Conservation (phyloP, 1,284 basidiomycete species). For the Fereydounia khargensis region DNA sequence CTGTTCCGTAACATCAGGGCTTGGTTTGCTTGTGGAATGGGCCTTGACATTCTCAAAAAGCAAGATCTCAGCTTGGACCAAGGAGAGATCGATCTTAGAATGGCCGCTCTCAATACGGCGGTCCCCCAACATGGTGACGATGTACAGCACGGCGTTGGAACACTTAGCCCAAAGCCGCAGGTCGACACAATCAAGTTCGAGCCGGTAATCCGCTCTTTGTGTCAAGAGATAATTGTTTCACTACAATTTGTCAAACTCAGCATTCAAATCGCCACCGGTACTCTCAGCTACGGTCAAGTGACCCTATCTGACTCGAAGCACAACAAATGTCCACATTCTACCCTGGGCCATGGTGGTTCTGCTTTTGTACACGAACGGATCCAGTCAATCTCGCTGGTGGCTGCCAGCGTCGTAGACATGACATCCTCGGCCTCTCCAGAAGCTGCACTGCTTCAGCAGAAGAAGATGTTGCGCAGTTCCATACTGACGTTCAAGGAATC, state of each 20-base stretch:
- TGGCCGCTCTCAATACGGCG: background rate
- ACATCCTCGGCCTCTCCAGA: too few relatives aligned
- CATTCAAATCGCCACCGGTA: slow-evolving; percentile 5
- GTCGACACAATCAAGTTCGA: slow-evolving; percentile 2
- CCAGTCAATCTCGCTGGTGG: too few relatives aligned
- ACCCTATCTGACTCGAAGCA: too few relatives aligned
- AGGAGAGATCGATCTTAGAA: background rate
- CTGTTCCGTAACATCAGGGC: slow-evolving; percentile 19
- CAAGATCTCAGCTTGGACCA: background rate
- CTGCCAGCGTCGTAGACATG: too few relatives aligned
- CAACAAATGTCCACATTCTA: too few relatives aligned
- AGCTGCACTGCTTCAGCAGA: slow-evolving; percentile 6
- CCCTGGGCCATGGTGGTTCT: too few relatives aligned
- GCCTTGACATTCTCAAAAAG: slow-evolving; percentile 1
- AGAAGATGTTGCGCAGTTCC: slow-evolving; percentile 4
- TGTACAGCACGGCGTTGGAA: too few relatives aligned
- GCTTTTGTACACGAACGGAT: too few relatives aligned
- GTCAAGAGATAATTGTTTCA: slow-evolving; percentile 11
- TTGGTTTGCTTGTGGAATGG: slow-evolving; percentile 45
- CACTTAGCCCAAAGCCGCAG: slow-evolving; percentile 2
- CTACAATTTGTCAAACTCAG: slow-evolving; percentile 10
- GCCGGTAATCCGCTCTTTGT: slow-evolving; percentile 5
- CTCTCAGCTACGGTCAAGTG: too few relatives aligned
- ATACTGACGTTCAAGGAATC: slow-evolving; percentile 18
- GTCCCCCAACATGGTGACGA: too few relatives aligned